Evolutionary conservation across 2,329 filamentous ascomycete genomes (phyloP).

Genomic region (Iodosphaeria phyllophila): DNA sequence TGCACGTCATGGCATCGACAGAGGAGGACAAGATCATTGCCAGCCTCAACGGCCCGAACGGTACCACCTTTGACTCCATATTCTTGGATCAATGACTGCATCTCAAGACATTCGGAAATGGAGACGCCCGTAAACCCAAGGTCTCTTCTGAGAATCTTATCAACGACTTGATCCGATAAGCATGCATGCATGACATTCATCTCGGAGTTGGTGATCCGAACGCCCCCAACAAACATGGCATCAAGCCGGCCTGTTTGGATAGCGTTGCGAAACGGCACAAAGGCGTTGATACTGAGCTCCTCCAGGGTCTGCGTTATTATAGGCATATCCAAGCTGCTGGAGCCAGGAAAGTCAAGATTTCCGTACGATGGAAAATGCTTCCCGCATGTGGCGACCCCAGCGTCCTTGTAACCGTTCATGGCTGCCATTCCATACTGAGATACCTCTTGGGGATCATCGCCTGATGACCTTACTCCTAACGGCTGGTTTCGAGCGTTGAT

Average conservation of each 20-base stretch:
- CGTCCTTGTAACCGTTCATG: constrained; percentile 84
- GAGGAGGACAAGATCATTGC: constrained; percentile 78
- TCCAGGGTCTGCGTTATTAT: constrained; percentile 92
- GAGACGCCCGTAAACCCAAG: constrained; percentile 82
- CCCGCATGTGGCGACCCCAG: constrained; percentile 72
- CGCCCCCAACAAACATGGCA: constrained; percentile 90
- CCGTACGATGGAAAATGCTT: constrained; percentile 97
- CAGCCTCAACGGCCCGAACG: constrained; percentile 93
- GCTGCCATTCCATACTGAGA: constrained; percentile 82
- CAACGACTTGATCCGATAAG: constrained; percentile 80
- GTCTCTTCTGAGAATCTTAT: constrained; percentile 73
- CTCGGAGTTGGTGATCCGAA: constrained; percentile 76
- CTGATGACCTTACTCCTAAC: constrained; percentile 71
- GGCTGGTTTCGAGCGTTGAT: constrained; percentile 87
- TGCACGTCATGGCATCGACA: constrained; percentile 80
- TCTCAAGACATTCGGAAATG: constrained; percentile 88
- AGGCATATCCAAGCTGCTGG: constrained; percentile 76
- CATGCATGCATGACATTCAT: constrained; percentile 95
- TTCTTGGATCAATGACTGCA: constrained; percentile 89
- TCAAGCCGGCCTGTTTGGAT: constrained; percentile 68
- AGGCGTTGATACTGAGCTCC: constrained; percentile 75
- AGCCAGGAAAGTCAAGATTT: constrained; percentile 83
- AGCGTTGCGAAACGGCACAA: constrained; percentile 83
- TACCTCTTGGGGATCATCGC: constrained; percentile 88
- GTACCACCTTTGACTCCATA: constrained; percentile 95